Percentiles rank a stretch among this genome's conserved stretches.
phyloP scores from a whole-genome alignment of 768 basidiomycete genomes.

The Rhodotorula diobovata region DNA sequence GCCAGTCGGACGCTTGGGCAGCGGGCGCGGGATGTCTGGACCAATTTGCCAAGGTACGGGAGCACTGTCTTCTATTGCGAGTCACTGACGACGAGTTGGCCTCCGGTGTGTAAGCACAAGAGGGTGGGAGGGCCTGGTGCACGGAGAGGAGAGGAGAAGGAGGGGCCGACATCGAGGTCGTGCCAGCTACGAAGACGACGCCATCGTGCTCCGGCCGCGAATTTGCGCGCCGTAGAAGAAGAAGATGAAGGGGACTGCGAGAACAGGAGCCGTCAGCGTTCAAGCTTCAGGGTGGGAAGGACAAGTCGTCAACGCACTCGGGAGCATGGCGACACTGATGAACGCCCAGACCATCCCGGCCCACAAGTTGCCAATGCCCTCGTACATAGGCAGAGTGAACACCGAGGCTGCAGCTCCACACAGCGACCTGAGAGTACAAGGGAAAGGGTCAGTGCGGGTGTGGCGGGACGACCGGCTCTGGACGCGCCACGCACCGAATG shows the following conservation, averaged over 20 bases:
- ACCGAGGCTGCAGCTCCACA: conserved; percentile 43
- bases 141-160: too few species aligned
- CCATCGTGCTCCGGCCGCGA: conserved; percentile 23
- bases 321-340: conserved; percentile 38
- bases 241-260: conserved; percentile 31
- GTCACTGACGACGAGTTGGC: too few species aligned
- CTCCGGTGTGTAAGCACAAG: too few species aligned
- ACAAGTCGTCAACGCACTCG: conserved; percentile 31
- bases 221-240: conserved; percentile 40
- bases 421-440: conserved; percentile 18
- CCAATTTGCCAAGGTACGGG: too few species aligned
- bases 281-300: too few species aligned
- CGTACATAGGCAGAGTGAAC: conserved; percentile 40
- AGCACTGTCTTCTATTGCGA: too few species aligned
- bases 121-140: too few species aligned
- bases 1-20: too few species aligned
- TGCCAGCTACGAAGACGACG: background rate
- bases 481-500: conserved; percentile 19
- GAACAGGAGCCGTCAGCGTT: background rate
- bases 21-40: too few species aligned
- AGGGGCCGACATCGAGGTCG: too few species aligned
- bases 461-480: conserved; percentile 18
- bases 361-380: conserved; percentile 1
- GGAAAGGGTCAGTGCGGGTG: background rate
- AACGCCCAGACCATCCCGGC: conserved; percentile 39